Evolutionary conservation across 208 protist genomes (phyloP), one percentile per base, ranked within the genome.

Genomic region (Leishmania aethiopica): DNA sequence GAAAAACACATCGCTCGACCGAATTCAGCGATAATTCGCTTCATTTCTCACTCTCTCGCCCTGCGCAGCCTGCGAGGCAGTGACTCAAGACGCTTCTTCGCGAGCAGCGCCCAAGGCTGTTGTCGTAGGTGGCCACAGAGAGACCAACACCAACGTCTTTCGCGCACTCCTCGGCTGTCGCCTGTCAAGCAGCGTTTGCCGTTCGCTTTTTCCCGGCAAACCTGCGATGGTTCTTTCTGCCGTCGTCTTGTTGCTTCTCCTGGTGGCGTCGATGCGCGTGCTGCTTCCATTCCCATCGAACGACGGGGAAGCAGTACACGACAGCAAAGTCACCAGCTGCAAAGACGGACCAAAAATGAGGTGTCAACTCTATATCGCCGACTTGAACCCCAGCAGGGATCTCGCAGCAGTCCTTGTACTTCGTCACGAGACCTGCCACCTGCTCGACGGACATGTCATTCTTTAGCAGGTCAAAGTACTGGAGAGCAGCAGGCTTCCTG

Each of bases 311-410:
- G 72, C 87, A 85, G 73, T 97, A 97, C 13, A 90, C 88, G 28
- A 84, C 90, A 6, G 77, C 66, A 37, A 97, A 90, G 70, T 95
- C 84, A 3, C 90, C 92, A 42, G 77, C 49, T 35, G 83, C 85
- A 67, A 97, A 86, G n/a, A 88, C 84, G n/a, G 80, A 77, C 92
- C 94, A 97, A 70, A 97, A 94, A 13, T 89, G 84, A 19, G 37
- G 66, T 28, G 85, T 75, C 60, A 97, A 78, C 75, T 81, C 77
- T 17, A 90, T 78, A 22, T 77, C 82, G 7, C 84, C 90, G 32
- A 94, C 87, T 25, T 55, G 79, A 17, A 84, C 92, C 8, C 79
- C 81, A 5, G 32, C 35, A 11, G 92, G 94, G 35, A 94, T 81
- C 51, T 88, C 85, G 22, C 67, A 67, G 11, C 62, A 51, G 53